phyloP scores from a whole-genome alignment of 495 filamentous ascomycete species.

The Daldinia childiae region DNA sequence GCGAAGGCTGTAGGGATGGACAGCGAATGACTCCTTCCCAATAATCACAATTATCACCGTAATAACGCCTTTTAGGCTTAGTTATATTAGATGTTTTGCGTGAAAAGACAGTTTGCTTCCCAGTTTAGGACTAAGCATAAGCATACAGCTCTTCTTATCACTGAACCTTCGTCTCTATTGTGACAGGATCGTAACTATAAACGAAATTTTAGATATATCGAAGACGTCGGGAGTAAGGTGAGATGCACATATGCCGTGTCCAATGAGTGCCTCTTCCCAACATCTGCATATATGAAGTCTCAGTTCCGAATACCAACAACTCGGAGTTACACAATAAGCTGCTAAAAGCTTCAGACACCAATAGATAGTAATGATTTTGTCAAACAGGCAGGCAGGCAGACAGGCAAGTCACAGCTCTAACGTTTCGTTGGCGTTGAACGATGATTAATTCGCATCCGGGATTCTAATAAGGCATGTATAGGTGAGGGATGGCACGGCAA shows the following conservation, averaged over 20 bases:
- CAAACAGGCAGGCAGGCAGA: background rate
- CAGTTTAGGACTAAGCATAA: background rate
- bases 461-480: slow-evolving; percentile 6
- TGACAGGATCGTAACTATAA: background rate
- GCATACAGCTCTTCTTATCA: background rate
- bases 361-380: background rate
- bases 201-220: background rate
- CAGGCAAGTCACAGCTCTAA: slow-evolving; percentile 9
- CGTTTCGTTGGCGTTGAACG: slow-evolving; percentile 27
- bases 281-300: background rate
- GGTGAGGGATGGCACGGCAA: slow-evolving; percentile 28
- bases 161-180: background rate
- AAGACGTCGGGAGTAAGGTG: background rate
- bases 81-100: background rate
- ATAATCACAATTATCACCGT: too few species aligned
- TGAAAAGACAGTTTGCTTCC: background rate
- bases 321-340: background rate
- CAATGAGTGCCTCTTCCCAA: background rate
- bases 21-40: too few species aligned
- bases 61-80: background rate
- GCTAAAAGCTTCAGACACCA: background rate
- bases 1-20: too few species aligned
- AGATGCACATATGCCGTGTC: background rate
- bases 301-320: background rate
- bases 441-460: background rate